Conservation (phyloP, 805 yeast genomes). For the Priceomyces carsonii region DNA sequence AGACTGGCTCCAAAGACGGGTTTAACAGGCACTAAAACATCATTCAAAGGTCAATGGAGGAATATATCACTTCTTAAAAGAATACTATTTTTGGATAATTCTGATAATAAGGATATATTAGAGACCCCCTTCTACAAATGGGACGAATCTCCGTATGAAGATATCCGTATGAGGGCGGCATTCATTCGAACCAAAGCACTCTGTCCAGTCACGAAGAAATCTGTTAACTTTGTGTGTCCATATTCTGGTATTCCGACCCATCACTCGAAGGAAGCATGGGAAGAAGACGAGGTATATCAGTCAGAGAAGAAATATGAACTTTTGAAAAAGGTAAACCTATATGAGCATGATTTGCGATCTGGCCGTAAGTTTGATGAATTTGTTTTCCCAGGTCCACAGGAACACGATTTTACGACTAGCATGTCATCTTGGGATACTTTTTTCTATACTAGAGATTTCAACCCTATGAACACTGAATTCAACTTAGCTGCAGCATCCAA, state of each 20-base stretch:
- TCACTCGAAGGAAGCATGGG: slow-evolving; percentile 88
- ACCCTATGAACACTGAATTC: slow-evolving; percentile 96
- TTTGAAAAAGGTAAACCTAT: slow-evolving; percentile 83
- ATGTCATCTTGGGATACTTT: slow-evolving; percentile 89
- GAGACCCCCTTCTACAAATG: slow-evolving; percentile 56
- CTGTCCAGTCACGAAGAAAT: slow-evolving; percentile 86
- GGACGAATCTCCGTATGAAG: slow-evolving; percentile 91
- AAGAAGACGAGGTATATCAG: slow-evolving; percentile 73
- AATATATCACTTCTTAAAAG: slow-evolving; percentile 40
- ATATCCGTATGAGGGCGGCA: slow-evolving; percentile 88
- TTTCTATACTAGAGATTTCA: slow-evolving; percentile 88
- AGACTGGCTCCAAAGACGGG: too few species aligned
- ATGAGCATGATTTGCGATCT: slow-evolving; percentile 91
- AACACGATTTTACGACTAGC: slow-evolving; percentile 71
- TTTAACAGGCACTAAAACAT: not conserved
- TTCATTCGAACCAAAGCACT: slow-evolving; percentile 81
- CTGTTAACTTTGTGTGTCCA: slow-evolving; percentile 87
- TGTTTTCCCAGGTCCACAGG: slow-evolving; percentile 83
- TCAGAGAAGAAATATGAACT: slow-evolving; percentile 62
- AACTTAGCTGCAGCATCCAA: slow-evolving; percentile 94
- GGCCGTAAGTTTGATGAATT: slow-evolving; percentile 96
- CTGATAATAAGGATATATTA: slow-evolving; percentile 22
- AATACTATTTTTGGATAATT: slow-evolving; percentile 35
- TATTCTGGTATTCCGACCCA: slow-evolving; percentile 96
- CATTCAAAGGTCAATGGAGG: slow-evolving; percentile 11